These are phyloP conservation scores for Bryoerythrophyllum caledonicum DNA, from an alignment of 225 moss, liverwort and hornwort species.

Conservation along the genomic window DNA sequence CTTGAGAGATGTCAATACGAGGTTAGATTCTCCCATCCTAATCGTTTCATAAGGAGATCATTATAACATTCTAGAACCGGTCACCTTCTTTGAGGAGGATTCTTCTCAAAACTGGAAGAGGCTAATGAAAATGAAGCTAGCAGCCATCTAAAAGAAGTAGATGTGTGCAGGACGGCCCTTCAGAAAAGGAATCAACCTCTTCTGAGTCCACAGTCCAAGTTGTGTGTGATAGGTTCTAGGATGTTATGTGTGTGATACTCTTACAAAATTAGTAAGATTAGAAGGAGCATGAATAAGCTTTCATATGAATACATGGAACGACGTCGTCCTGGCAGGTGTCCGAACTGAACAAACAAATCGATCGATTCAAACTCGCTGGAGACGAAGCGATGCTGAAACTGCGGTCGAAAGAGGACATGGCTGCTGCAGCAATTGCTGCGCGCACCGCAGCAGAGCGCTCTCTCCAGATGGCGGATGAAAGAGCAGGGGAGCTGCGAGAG, in stretches of 20 bases:
- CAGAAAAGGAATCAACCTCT: too few species aligned
- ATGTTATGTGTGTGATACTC: neutral
- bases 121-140: too few species aligned
- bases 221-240: too few species aligned
- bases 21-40: slow-evolving; percentile 36
- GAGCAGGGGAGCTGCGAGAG: slow-evolving; percentile 78
- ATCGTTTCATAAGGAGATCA: slow-evolving; percentile 7
- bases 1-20: slow-evolving; percentile 76
- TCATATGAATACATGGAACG: neutral
- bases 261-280: neutral
- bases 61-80: neutral
- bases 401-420: slow-evolving; percentile 96
- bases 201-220: too few species aligned
- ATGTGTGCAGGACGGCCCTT: too few species aligned
- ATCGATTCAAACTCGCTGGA: slow-evolving; percentile 56
- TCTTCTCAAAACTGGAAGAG: too few species aligned
- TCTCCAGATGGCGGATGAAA: slow-evolving; percentile 94
- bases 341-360: slow-evolving; percentile 72
- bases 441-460: slow-evolving; percentile 94
- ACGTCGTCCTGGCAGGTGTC: slow-evolving; percentile 58
- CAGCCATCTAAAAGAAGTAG: too few species aligned
- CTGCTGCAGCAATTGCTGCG: slow-evolving; percentile 85
- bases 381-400: slow-evolving; percentile 76
- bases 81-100: too few species aligned
- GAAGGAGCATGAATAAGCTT: neutral